Conservation (phyloP, 1,139 yeast genomes). For the Arxiozyma heterogenica region DNA sequence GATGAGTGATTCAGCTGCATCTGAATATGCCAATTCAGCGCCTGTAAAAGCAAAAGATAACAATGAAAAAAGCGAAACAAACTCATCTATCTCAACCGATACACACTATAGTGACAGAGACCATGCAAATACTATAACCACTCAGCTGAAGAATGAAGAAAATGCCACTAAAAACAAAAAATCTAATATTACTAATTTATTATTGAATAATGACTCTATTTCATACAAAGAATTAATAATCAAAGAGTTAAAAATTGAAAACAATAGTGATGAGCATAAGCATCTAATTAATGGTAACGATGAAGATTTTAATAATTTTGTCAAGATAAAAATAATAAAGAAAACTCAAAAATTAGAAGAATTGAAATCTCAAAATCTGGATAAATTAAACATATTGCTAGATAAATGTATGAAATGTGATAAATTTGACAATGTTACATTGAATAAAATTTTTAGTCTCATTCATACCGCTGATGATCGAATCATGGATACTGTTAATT, state of each 20-base stretch:
- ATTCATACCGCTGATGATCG: neutral
- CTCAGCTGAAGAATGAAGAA: neutral
- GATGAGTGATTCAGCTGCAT: neutral
- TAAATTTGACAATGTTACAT: conserved; percentile 11
- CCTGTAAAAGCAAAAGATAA: neutral
- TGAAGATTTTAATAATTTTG: conserved; percentile 10
- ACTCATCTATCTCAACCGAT: neutral
- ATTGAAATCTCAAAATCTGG: conserved; percentile 14
- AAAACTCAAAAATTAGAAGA: conserved; percentile 17
- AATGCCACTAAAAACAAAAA: neutral
- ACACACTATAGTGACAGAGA: neutral
- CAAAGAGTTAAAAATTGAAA: conserved; percentile 13
- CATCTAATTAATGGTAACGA: conserved; percentile 7
- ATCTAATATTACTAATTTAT: neutral
- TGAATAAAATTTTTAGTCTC: conserved; percentile 13
- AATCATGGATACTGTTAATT: neutral
- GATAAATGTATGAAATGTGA: conserved; percentile 15
- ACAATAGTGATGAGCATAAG: neutral
- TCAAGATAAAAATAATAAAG: conserved; percentile 14
- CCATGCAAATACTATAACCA: neutral
- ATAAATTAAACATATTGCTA: conserved; percentile 12
- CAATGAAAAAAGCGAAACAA: neutral
- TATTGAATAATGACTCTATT: conserved; percentile 4
- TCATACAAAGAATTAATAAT: conserved; percentile 7
- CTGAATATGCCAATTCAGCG: neutral